Base-by-base conservation (phyloP, 2,329 filamentous ascomycete species). In the Gaeumannomyces sp. region DNA sequence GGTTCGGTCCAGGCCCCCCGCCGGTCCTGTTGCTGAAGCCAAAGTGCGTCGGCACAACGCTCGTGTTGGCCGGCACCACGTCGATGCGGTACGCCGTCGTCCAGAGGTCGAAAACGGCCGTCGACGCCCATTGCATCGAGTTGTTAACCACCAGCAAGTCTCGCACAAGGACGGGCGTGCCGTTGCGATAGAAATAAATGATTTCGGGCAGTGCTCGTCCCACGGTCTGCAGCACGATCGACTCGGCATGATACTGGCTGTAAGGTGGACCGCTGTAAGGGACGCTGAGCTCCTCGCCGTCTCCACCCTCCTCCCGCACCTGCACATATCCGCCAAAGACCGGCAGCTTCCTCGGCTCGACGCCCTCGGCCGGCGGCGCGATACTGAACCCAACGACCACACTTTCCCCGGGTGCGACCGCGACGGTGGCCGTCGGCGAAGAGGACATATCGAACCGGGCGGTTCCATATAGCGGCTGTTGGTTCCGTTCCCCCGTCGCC, bases 181-280 rank as follows among this genome's bases (percentile, higher is more conserved):
- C 66, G 8, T 67, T 61, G 8, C 25, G 16, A 45, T 69, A 68
- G 1, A 61, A 67, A 19, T 31, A 60, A 3, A 38, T 22, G 14
- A 70, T 16, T n/a, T 62, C 59, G 4, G 67, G 67, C 19, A 66
- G 59, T 2, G 45, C 6, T 22, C 45, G 45, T 7, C n/a, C 45
- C 22, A n/a, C 8, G 22, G 4, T 53, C n/a, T 53, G 45, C 22
- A n/a, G 11, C 19, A 64, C 33, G 61, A 66, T 59, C 68, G 70
- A 60, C 60, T 56, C 53, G 64, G 68, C 57, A 31, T 71, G 70
- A 25, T 68, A 71, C 2, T 69, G 61, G 16, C 69, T 71, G 35
- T 71, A 73, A 0, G 72, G 71, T 1, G 68, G 66, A 1, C 71
- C 70, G 5, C 67, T 67, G 60, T 73, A 73, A 6, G 71, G 71